These are phyloP conservation scores for Circinella umbellata DNA, from an alignment of 371 early-diverging fungal species.

Conservation along the genomic window DNA sequence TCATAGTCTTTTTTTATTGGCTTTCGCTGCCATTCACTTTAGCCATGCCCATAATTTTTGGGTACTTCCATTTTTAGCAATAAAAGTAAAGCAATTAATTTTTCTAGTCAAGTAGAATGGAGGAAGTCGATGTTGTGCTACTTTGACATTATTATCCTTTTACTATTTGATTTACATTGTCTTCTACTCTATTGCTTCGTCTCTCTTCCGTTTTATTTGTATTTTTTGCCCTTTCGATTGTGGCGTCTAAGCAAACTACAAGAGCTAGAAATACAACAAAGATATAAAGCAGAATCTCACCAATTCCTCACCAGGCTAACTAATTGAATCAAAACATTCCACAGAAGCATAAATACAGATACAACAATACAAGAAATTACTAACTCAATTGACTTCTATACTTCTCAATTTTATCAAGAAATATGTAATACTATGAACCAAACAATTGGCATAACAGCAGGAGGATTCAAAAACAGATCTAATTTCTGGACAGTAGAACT, in stretches of 20 bases:
- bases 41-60: no score
- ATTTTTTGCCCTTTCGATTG: no score
- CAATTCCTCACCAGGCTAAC: not conserved
- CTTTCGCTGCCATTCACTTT: no score
- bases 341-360: not conserved
- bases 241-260: not conserved
- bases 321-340: not conserved
- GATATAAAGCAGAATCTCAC: not conserved
- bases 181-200: no score
- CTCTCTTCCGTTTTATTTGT: no score
- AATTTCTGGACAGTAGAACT: not conserved
- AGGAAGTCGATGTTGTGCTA: no score
- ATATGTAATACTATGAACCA: slow-evolving; percentile 6
- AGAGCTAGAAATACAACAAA: not conserved
- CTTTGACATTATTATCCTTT: no score
- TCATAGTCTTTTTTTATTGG: no score
- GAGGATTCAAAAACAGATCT: not conserved
- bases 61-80: no score
- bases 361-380: not conserved
- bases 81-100: no score
- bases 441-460: not conserved
- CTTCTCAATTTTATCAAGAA: not conserved
- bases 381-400: not conserved
- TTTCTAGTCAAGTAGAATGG: no score
- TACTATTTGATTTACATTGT: no score